A percentile compares a stretch with the other conserved stretches of the same genome.
Conservation (phyloP, 2,329 filamentous ascomycete genomes). For the Fusarium sp. region DNA sequence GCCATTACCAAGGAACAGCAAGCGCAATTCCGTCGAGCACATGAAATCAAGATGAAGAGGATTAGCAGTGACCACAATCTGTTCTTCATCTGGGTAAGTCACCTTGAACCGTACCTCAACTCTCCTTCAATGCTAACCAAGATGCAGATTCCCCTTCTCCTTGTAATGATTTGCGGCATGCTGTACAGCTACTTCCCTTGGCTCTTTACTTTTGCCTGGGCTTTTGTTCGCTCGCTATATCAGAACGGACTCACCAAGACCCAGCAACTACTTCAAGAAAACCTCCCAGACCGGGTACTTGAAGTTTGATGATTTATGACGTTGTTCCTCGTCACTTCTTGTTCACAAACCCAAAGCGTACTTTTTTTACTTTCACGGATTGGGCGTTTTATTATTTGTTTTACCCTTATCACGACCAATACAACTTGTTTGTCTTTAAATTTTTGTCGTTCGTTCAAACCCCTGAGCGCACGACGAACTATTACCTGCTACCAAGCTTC, state of each 20-base stretch:
- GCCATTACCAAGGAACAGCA: conserved; percentile 74
- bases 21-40: conserved; percentile 69
- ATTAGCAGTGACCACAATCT: conserved; percentile 72
- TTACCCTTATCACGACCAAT: conserved; percentile 17
- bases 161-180: conserved; percentile 61
- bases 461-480: not conserved
- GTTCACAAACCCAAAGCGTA: conserved; percentile 29
- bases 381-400: conserved; percentile 27
- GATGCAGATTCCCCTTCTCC: conserved; percentile 61
- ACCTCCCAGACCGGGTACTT: conserved; percentile 40
- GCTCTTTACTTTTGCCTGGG: conserved; percentile 53
- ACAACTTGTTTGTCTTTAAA: conserved; percentile 2
- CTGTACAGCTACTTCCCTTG: conserved; percentile 64
- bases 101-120: not conserved
- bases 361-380: conserved; percentile 16
- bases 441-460: conserved; percentile 16
- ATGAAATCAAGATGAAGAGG: conserved; percentile 71
- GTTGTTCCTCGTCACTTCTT: conserved; percentile 24
- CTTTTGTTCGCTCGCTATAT: conserved; percentile 48
- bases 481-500: not conserved
- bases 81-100: conserved; percentile 75
- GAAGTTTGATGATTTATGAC: conserved; percentile 43
- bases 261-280: conserved; percentile 44
- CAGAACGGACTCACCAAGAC: conserved; percentile 45
- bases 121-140: conserved; percentile 32